Evolutionary conservation across 2,329 filamentous ascomycete species (phyloP).

Genomic region (Leptosphaerulina australis): DNA sequence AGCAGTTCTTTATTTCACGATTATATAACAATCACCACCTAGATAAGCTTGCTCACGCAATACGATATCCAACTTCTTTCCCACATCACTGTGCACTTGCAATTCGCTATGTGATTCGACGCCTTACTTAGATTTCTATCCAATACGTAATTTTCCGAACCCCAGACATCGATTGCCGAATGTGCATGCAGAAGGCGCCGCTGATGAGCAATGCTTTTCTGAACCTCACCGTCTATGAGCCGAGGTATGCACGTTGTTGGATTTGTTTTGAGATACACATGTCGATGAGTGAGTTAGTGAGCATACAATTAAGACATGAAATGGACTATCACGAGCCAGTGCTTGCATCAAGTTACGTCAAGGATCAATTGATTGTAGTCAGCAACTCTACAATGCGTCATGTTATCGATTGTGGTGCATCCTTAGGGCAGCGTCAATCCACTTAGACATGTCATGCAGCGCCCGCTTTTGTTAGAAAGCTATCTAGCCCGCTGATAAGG

Average conservation of each 20-base stretch:
- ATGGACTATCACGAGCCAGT: too few relatives aligned
- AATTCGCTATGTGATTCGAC: not conserved
- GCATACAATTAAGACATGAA: too few relatives aligned
- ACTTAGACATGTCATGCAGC: not conserved
- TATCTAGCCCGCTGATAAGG: conserved; percentile 22
- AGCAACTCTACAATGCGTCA: not conserved
- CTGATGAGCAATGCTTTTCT: not conserved
- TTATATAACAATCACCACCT: conserved; percentile 1
- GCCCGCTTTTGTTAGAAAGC: not conserved
- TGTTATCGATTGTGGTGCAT: conserved; percentile 2
- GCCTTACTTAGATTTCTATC: conserved; percentile 7
- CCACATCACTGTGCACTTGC: not conserved
- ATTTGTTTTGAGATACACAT: too few relatives aligned
- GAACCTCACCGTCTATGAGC: not conserved
- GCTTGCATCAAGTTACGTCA: too few relatives aligned
- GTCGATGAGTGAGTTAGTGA: too few relatives aligned
- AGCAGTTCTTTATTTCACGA: conserved; percentile 15
- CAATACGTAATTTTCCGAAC: not conserved
- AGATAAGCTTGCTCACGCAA: conserved; percentile 27
- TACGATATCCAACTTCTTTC: conserved; percentile 16
- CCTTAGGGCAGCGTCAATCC: not conserved
- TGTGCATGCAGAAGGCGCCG: not conserved
- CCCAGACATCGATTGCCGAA: not conserved
- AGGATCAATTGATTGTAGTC: not conserved
- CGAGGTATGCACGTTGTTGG: too few relatives aligned